A percentile compares a stretch with the other conserved stretches of the same genome.
These are phyloP conservation scores for Leccinum huronense DNA, from an alignment of 1,284 basidiomycete genomes.

Conservation along the genomic window DNA sequence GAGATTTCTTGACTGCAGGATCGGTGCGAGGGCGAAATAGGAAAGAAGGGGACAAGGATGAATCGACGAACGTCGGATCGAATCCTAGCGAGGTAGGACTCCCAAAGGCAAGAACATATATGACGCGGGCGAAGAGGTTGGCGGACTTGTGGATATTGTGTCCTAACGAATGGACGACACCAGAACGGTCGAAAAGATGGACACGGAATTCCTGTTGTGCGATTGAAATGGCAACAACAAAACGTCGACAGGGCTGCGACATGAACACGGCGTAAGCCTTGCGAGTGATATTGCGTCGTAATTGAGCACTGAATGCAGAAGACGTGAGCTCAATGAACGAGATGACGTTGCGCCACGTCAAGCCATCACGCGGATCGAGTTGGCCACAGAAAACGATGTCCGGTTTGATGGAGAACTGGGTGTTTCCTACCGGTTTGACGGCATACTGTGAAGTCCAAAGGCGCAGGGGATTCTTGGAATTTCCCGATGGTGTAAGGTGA, in stretches of 20 bases:
- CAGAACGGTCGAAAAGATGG: not conserved
- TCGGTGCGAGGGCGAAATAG: not conserved
- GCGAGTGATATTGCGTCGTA: not conserved
- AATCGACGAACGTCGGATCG: not conserved
- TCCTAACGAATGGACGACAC: not conserved
- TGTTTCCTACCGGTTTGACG: not conserved
- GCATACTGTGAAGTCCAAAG: not conserved
- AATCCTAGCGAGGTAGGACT: not conserved
- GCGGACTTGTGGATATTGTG: not conserved
- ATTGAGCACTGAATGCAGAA: not conserved
- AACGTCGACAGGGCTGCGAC: not conserved
- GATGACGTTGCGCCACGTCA: not conserved
- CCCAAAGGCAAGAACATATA: not conserved
- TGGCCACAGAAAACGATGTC: not conserved
- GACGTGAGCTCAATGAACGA: not conserved
- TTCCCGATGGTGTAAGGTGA: not conserved
- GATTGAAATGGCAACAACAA: not conserved
- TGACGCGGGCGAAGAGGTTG: not conserved
- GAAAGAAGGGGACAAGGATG: not conserved
- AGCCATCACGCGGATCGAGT: not conserved
- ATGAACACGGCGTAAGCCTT: not conserved
- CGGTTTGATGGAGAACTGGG: not conserved
- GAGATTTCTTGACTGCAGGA: not conserved
- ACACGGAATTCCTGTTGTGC: not conserved
- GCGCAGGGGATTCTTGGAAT: not conserved